Evolutionary conservation across 495 filamentous ascomycete genomes (phyloP).

Genomic region (Saxophila tyrrhenica): DNA sequence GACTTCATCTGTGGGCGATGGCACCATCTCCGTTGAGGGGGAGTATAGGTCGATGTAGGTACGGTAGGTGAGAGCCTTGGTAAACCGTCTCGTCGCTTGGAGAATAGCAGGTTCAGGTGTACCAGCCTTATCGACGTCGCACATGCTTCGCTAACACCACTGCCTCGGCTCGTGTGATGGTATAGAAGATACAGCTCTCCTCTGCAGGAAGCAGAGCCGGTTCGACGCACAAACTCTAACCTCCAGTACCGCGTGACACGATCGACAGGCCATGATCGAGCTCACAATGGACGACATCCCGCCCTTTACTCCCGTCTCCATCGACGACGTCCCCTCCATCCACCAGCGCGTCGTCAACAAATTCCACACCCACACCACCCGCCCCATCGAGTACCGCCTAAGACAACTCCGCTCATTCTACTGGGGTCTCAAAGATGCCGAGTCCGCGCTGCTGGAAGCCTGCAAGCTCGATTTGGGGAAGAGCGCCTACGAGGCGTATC

Average conservation of each 20-base stretch:
- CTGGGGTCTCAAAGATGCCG: constrained; percentile 76
- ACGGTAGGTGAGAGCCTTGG: no score
- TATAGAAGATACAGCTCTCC: background rate
- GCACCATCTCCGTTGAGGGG: no score
- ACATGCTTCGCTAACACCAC: background rate
- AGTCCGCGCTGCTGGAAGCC: constrained; percentile 55
- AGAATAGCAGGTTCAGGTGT: no score
- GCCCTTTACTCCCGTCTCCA: constrained; percentile 50
- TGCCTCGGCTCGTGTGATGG: background rate
- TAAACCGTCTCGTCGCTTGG: no score
- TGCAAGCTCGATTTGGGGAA: constrained; percentile 65
- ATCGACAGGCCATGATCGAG: no score
- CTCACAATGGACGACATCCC: constrained; percentile 25
- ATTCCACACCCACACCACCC: constrained; percentile 70
- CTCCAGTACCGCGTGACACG: no score
- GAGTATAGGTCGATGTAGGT: no score
- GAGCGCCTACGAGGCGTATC: constrained; percentile 52
- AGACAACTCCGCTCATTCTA: constrained; percentile 84
- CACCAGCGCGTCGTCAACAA: constrained; percentile 46
- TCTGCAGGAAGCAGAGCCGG: background rate
- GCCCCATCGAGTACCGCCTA: constrained; percentile 67
- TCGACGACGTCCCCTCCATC: constrained; percentile 53
- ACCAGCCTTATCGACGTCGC: background rate
- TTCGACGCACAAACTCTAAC: background rate
- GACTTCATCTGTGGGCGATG: no score